A percentile compares a stretch with the other conserved stretches of the same genome.
Evolutionary conservation across 148 eudicot genomes (phyloP).

Genomic region (Amaranthus palmeri): DNA sequence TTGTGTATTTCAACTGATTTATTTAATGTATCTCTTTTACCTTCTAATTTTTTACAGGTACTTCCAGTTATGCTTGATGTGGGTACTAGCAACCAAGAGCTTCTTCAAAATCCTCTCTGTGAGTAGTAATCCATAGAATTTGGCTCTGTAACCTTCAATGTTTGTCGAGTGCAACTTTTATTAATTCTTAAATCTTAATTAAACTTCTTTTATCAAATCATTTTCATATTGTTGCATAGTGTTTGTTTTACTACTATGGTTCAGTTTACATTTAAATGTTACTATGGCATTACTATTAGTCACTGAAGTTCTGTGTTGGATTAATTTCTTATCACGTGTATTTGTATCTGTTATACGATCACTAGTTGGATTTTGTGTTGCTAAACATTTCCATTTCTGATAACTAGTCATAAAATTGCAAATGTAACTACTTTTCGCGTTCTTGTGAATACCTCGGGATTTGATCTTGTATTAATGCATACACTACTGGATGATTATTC

Average conservation of each 20-base stretch:
- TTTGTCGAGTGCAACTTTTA: neutral
- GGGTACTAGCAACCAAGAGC: slow-evolving; percentile 92
- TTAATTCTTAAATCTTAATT: neutral
- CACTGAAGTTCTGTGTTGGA: neutral
- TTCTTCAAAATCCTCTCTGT: slow-evolving; percentile 86
- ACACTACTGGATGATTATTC: neutral
- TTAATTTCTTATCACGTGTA: too few species aligned
- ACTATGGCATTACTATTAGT: neutral
- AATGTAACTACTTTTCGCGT: too few species aligned
- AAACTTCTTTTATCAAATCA: neutral
- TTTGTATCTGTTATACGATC: too few species aligned
- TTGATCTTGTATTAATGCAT: neutral
- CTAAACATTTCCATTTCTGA: too few species aligned
- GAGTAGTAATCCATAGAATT: slow-evolving; percentile 32
- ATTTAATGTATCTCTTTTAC: neutral
- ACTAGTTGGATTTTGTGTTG: too few species aligned
- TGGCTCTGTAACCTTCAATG: neutral
- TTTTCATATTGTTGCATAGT: neutral
- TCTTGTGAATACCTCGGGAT: neutral
- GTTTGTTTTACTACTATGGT: neutral
- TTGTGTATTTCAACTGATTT: neutral
- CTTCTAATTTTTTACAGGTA: slow-evolving; percentile 39
- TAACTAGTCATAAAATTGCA: too few species aligned
- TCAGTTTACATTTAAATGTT: neutral
- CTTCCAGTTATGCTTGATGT: slow-evolving; percentile 98